Base-by-base conservation (phyloP, 768 basidiomycete species). In the Galerina sulciceps region DNA sequence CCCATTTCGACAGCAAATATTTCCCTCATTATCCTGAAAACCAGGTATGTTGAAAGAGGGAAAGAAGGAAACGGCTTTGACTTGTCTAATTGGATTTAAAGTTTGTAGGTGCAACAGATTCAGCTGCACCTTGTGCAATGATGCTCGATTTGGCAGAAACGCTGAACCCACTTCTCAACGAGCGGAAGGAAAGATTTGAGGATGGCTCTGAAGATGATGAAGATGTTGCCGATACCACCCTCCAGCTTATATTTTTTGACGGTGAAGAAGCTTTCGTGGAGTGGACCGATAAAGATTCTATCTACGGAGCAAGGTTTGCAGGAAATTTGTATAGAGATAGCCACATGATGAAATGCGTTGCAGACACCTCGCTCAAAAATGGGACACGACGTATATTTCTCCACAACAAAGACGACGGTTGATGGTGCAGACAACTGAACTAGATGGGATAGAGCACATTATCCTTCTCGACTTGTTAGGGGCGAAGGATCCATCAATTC, bases 61-160 rank as follows among this genome's bases (percentile, higher is more conserved):
- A 51, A 38, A 34, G 38, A 2, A 11, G 2, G n/a, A n/a, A n/a
- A n/a, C n/a, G n/a, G 11, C 4, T 43, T 8, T 17, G 14, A 36
- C 56, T 37, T 42, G 48, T 63, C 53, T 57, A 52, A 17, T 59
- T 9, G 64, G 53, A 58, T 50, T 22, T 18, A 13, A 74, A 98
- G 93, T 99, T 99, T 71, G 78, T 99, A 67, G 97, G 97, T 35
- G 97, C 97, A 9, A 99, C 95, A 10, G 97, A 99, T 71, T 97
- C 95, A 0, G 97, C 96, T 6, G 94, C 93, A 35, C 88, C 97
- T 2, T 98, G 96, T 64, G 94, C 95, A 4, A 88, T 99, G 75
- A 83, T 99, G 78, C 84, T 98, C 26, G 95, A 98, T 73, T 77
- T 98, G 14, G 97, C 95, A 0, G 91, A 95, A 73, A 76, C 90